Evolutionary conservation across 2,329 filamentous ascomycete genomes (phyloP).

Genomic region (Amphichorda felina): DNA sequence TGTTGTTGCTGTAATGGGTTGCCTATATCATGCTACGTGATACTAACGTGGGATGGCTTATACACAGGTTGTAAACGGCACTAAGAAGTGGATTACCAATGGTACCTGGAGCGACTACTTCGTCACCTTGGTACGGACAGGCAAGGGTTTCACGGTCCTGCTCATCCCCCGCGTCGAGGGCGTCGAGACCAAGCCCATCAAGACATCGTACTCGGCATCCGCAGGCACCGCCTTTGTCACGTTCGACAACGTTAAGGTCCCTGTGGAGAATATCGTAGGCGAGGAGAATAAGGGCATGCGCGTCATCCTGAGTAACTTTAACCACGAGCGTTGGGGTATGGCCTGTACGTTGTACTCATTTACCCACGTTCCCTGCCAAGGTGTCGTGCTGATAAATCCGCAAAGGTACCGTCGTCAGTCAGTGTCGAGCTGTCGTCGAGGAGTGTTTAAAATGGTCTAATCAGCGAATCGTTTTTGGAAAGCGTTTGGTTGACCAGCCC

Average conservation of each 20-base stretch:
- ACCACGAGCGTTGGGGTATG: constrained; percentile 78
- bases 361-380: constrained; percentile 3
- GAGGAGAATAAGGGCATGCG: constrained; percentile 78
- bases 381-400: not conserved
- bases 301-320: constrained; percentile 79
- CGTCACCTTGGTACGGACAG: constrained; percentile 66
- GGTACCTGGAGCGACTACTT: constrained; percentile 76
- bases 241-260: constrained; percentile 80
- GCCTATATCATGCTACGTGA: not conserved
- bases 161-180: constrained; percentile 64
- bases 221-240: constrained; percentile 73
- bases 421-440: constrained; percentile 59
- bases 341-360: constrained; percentile 30
- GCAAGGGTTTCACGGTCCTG: constrained; percentile 67
- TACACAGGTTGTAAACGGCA: constrained; percentile 48
- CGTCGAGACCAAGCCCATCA: constrained; percentile 66
- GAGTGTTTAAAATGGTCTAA: constrained; percentile 84
- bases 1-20: not conserved
- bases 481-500: constrained; percentile 71
- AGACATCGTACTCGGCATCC: constrained; percentile 68
- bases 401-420: constrained; percentile 45
- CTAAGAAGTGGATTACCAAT: constrained; percentile 82
- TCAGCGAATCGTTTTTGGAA: constrained; percentile 75
- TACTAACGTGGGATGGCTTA: not conserved
- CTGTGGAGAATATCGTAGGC: constrained; percentile 65